Base-by-base conservation (phyloP, 495 filamentous ascomycete genomes). In the Penicillium lividum region DNA sequence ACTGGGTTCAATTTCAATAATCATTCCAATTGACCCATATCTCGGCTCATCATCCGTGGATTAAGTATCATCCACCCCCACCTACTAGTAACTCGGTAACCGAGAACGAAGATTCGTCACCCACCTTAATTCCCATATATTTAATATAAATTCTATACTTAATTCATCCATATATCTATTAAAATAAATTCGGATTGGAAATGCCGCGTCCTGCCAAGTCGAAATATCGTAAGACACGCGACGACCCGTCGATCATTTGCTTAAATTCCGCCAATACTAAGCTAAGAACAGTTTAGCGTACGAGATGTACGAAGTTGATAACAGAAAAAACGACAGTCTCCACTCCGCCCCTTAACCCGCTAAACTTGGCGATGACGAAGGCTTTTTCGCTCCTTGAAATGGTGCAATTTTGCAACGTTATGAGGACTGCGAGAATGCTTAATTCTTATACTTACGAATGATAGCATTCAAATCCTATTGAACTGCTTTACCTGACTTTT, bases 1-100 rank as follows among this genome's bases (percentile, higher is more conserved):
- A 56, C 59, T 58, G 40, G 52, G 51, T 53, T 52, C 44, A 45
- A 56, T 49, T 8, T 56, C 51, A 53, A 28, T 22, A 22, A 22
- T 22, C 22, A 22, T 22, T 22, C 22, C 22, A 1, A 22, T 1
- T 22, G 22, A 22, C 22, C 22, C 22, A 1, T 22, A 22, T 22
- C 22, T 22, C 22, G 22, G 22, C 22, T 22, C 22, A 22, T 22
- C 22, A 1, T 22, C 22, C 22, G 22, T 22, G 22, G 22, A 22
- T 22, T 22, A 22, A 22, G 22, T 22, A 22, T 22, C 22, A 22
- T 22, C 22, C 22, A 22, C 22, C 22, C 22, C 22, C 22, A 22
- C 22, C 22, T 1, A 22, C 22, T 22, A 22, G 22, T 22, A 22
- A 22, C 2, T 22, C 22, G 22, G 22, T 22, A 22, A 22, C 22